These are phyloP conservation scores for Carex sylvatica DNA, from an alignment of 202 grass and related monocot species.

Conservation along the genomic window DNA sequence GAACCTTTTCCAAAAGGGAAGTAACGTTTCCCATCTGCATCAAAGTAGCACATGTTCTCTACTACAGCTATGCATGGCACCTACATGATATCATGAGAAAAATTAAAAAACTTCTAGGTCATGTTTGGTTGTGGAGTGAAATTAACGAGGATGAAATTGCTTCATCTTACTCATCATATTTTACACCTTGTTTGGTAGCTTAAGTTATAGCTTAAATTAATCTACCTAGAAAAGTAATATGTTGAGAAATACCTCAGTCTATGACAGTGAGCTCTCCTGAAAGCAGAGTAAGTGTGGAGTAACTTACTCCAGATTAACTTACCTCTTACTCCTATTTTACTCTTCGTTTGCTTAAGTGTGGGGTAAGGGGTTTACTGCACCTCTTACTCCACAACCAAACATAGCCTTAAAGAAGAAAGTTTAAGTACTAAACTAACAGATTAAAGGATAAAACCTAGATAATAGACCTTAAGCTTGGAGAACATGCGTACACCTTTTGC, in stretches of 20 bases:
- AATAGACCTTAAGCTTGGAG: constrained; percentile 87
- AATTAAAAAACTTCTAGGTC: background rate
- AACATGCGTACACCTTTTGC: constrained; percentile 99
- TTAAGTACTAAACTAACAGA: constrained; percentile 4
- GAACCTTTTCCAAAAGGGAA: constrained; percentile 94
- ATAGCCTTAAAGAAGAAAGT: background rate
- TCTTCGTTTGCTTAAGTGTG: background rate
- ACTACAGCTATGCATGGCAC: constrained; percentile 93
- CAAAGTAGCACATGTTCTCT: constrained; percentile 99
- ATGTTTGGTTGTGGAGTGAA: no score
- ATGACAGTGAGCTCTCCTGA: no score
- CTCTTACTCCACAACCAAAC: background rate
- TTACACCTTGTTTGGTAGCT: no score
- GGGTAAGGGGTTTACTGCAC: no score
- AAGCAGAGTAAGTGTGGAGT: no score
- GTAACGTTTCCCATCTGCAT: constrained; percentile 84
- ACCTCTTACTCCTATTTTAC: background rate
- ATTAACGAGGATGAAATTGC: no score
- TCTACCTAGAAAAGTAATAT: no score
- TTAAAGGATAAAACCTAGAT: constrained; percentile 22
- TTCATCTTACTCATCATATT: no score
- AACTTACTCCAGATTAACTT: no score
- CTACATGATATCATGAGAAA: constrained; percentile 37
- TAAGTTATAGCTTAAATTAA: no score
- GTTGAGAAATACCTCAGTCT: no score